A percentile compares a stretch with the other conserved stretches of the same genome.
Evolutionary conservation across 2,329 filamentous ascomycete genomes (phyloP).

Genomic region (Colletotrichum sojae): DNA sequence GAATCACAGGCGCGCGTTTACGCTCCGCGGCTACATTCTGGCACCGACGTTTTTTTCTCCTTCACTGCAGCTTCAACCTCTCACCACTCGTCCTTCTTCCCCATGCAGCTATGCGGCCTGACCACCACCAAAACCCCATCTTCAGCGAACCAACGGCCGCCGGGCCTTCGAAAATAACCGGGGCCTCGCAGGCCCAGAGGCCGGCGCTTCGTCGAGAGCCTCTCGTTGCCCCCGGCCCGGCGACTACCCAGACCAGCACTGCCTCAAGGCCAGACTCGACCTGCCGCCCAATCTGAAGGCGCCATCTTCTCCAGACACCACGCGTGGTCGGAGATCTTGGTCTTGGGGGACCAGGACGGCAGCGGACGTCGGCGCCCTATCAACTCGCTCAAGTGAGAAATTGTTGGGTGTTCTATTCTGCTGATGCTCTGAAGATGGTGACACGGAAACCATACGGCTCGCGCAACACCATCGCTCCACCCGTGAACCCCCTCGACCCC

Average conservation of each 20-base stretch:
- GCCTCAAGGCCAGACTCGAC: slow-evolving; percentile 44
- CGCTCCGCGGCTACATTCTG: slow-evolving; percentile 39
- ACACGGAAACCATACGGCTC: slow-evolving; percentile 16
- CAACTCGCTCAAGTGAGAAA: slow-evolving; percentile 1
- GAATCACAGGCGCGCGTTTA: slow-evolving; percentile 41
- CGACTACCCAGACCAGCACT: slow-evolving; percentile 47
- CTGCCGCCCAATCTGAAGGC: slow-evolving; percentile 24
- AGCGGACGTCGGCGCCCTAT: slow-evolving; percentile 10
- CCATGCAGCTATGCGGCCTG: too few relatives aligned
- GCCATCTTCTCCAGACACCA: background rate
- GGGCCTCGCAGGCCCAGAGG: slow-evolving; percentile 30
- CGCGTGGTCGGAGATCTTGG: background rate
- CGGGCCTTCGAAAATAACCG: background rate
- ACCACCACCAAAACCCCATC: background rate
- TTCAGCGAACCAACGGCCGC: background rate
- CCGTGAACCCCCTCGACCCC: slow-evolving; percentile 4
- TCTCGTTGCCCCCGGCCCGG: slow-evolving; percentile 48
- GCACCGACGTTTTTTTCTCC: slow-evolving; percentile 11
- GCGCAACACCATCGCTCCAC: slow-evolving; percentile 33
- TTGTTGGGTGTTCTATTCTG: background rate
- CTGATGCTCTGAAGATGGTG: background rate
- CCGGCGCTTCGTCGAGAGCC: slow-evolving; percentile 50
- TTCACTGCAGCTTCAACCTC: slow-evolving; percentile 26
- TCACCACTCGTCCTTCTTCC: slow-evolving; percentile 6
- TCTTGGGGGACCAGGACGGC: background rate